Conservation (phyloP, 495 filamentous ascomycete species). For the Cryomyces minteri region DNA sequence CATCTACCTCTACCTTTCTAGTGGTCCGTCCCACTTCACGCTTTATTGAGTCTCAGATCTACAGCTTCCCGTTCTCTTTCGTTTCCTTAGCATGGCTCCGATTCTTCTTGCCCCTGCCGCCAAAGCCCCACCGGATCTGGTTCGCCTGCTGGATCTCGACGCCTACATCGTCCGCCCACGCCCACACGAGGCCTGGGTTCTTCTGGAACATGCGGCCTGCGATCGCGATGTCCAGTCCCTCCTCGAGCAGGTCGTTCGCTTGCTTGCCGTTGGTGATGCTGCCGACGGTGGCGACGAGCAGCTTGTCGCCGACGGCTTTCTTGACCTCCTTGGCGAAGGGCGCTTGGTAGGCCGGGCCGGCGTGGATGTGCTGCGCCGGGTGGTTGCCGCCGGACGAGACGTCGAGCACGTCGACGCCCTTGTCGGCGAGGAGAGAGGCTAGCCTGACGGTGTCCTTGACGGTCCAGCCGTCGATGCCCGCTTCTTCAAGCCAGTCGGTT, state of each 20-base stretch:
- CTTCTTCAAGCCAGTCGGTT: slow-evolving; percentile 54
- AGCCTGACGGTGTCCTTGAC: slow-evolving; percentile 41
- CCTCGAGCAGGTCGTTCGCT: slow-evolving; percentile 15
- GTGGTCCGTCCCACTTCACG: no score
- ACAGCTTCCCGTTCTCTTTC: no score
- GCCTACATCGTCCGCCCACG: slow-evolving; percentile 47
- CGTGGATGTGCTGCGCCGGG: slow-evolving; percentile 36
- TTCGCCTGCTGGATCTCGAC: slow-evolving; percentile 42
- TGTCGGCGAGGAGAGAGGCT: slow-evolving; percentile 40
- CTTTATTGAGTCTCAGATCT: no score
- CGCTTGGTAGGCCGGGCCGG: slow-evolving; percentile 46
- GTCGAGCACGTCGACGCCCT: slow-evolving; percentile 60
- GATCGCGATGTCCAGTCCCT: slow-evolving; percentile 37
- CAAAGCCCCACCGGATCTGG: slow-evolving; percentile 54
- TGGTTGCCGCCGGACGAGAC: slow-evolving; percentile 54
- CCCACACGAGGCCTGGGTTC: slow-evolving; percentile 49
- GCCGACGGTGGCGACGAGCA: slow-evolving; percentile 57
- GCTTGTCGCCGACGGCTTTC: slow-evolving; percentile 29
- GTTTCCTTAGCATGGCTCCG: no score
- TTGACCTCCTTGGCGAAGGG: slow-evolving; percentile 41
- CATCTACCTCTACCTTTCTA: no score
- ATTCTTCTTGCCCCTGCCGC: no score
- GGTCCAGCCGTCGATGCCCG: slow-evolving; percentile 39
- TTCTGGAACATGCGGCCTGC: slow-evolving; percentile 50
- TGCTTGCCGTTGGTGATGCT: slow-evolving; percentile 37